phyloP scores from a whole-genome alignment of 768 basidiomycete genomes.

The Tylopilus rubrobrunneus region DNA sequence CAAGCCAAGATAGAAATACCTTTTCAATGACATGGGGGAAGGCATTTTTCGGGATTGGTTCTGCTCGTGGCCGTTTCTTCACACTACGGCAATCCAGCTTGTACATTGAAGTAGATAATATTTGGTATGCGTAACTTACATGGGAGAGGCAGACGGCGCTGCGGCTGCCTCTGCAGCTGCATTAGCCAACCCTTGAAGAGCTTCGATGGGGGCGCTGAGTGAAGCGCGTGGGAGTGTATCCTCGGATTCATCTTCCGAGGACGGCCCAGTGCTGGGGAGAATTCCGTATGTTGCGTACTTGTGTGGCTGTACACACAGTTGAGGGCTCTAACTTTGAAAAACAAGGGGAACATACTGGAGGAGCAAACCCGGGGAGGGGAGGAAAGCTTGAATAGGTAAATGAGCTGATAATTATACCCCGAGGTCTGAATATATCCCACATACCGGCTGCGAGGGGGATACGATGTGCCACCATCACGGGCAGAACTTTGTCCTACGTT shows the following conservation, averaged over 20 bases:
- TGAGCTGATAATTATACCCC: conserved; percentile 25
- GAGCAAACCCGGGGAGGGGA: conserved; percentile 86
- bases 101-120: not conserved
- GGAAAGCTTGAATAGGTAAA: conserved; percentile 55
- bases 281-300: conserved; percentile 92
- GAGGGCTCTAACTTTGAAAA: conserved; percentile 12
- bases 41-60: conserved; percentile 79
- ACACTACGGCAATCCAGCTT: conserved; percentile 31
- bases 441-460: conserved; percentile 31
- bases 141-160: conserved; percentile 62
- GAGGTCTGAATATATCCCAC: conserved; percentile 24
- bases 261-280: conserved; percentile 75
- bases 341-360: conserved; percentile 56
- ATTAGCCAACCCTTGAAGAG: conserved; percentile 89
- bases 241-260: conserved; percentile 89
- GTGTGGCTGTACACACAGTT: conserved; percentile 54
- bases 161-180: conserved; percentile 93
- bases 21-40: conserved; percentile 91
- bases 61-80: conserved; percentile 81
- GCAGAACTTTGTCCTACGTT: conserved; percentile 16
- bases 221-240: conserved; percentile 81
- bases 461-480: conserved; percentile 26
- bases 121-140: conserved; percentile 35
- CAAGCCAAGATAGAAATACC: conserved; percentile 32
- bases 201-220: conserved; percentile 90